These are phyloP conservation scores for Sclerospora graminicola DNA, from an alignment of 352 stramenopile genomes.

Conservation along the genomic window DNA sequence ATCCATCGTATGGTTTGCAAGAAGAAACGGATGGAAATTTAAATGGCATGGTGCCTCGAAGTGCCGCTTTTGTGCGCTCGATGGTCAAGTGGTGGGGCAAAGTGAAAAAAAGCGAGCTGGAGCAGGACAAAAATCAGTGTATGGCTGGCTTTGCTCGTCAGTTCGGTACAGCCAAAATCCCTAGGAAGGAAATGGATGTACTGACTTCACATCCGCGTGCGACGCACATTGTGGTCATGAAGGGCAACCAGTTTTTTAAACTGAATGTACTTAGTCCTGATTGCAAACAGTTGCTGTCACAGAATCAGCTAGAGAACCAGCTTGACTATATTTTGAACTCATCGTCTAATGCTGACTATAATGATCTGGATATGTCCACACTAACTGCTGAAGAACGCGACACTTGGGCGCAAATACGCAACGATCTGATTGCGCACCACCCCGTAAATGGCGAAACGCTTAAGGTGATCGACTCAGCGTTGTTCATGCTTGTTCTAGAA, in stretches of 20 bases:
- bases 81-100: constrained; percentile 85
- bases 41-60: constrained; percentile 53
- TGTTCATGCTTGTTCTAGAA: constrained; percentile 86
- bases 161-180: constrained; percentile 79
- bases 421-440: constrained; percentile 55
- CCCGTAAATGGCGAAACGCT: constrained; percentile 65
- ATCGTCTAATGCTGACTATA: constrained; percentile 27
- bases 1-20: constrained; percentile 79
- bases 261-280: constrained; percentile 73
- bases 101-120: constrained; percentile 79
- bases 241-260: constrained; percentile 77
- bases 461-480: constrained; percentile 77
- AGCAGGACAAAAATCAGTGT: constrained; percentile 86
- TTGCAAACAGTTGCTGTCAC: constrained; percentile 73
- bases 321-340: constrained; percentile 62
- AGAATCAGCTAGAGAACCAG: constrained; percentile 50
- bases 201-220: constrained; percentile 65
- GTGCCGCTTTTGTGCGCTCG: constrained; percentile 70
- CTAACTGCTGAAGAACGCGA: constrained; percentile 81
- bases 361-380: constrained; percentile 58
- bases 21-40: constrained; percentile 75
- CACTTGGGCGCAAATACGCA: constrained; percentile 73
- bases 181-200: constrained; percentile 57
- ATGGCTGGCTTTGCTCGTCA: constrained; percentile 85
- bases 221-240: constrained; percentile 85